Percentiles rank a stretch among this genome's conserved stretches.
These are phyloP conservation scores for Clarireedia homoeocarpa DNA, from an alignment of 2,329 filamentous ascomycete genomes.

Conservation along the genomic window DNA sequence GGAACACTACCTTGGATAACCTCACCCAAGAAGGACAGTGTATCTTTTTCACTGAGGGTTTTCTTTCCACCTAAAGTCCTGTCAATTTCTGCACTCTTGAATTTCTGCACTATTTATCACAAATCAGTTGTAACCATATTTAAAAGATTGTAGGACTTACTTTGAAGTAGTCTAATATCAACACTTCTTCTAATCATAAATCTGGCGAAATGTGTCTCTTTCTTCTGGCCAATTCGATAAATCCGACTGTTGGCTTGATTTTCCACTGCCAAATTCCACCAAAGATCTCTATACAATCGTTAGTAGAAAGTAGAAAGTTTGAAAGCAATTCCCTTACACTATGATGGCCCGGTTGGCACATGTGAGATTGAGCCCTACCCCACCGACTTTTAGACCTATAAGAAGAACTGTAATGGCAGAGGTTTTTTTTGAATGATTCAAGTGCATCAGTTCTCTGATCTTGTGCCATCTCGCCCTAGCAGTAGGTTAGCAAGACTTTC, in stretches of 20 bases:
- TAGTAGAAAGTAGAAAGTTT: neutral
- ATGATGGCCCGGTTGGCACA: slow-evolving; percentile 1
- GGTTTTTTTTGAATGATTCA: neutral
- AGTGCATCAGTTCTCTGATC: neutral
- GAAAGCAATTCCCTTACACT: neutral
- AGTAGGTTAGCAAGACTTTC: neutral
- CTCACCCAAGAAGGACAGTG: neutral
- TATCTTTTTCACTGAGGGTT: neutral
- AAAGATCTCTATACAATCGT: neutral
- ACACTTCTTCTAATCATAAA: neutral
- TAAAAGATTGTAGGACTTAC: neutral
- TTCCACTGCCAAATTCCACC: neutral
- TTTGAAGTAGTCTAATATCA: neutral
- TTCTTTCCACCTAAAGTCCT: neutral
- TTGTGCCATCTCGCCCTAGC: neutral
- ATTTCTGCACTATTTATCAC: neutral
- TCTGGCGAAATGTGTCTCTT: neutral
- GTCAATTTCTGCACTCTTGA: too few species aligned
- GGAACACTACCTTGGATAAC: neutral
- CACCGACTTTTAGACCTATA: neutral
- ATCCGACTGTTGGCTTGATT: neutral
- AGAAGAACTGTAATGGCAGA: neutral
- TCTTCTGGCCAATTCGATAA: neutral
- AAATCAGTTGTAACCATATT: too few species aligned
- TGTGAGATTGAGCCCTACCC: neutral